phyloP scores from a whole-genome alignment of 768 basidiomycete genomes.

The Agrocybe praecox region DNA sequence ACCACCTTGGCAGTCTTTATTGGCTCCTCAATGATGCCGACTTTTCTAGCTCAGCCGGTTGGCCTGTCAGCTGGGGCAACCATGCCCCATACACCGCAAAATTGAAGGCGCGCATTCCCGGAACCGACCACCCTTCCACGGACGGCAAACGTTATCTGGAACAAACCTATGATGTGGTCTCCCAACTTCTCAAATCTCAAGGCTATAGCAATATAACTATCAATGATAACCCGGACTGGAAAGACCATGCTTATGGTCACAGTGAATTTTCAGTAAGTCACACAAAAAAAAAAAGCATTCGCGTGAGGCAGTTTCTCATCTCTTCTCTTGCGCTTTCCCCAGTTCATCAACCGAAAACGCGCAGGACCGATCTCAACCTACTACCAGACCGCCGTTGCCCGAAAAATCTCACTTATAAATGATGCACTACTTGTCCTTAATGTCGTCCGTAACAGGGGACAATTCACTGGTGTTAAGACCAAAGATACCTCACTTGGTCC shows the following conservation, averaged over 20 bases:
- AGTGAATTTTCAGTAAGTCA: constrained; percentile 40
- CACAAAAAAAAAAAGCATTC: background rate
- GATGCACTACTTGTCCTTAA: constrained; percentile 50
- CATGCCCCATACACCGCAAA: constrained; percentile 52
- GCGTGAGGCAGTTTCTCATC: background rate
- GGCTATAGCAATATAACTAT: constrained; percentile 57
- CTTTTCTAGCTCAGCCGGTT: constrained; percentile 51
- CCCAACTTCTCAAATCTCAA: constrained; percentile 44
- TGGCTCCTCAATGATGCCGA: constrained; percentile 56
- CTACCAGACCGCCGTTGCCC: constrained; percentile 54
- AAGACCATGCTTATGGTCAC: constrained; percentile 65
- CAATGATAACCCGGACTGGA: constrained; percentile 56
- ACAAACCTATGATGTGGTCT: constrained; percentile 46
- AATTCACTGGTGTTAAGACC: constrained; percentile 61
- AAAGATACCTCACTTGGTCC: constrained; percentile 60
- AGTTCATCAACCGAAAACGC: constrained; percentile 49
- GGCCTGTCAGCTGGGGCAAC: constrained; percentile 57
- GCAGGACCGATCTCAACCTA: constrained; percentile 64
- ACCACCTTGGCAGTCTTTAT: constrained; percentile 38
- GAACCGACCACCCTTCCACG: constrained; percentile 59
- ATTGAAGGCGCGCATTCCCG: constrained; percentile 51
- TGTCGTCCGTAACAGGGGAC: constrained; percentile 57
- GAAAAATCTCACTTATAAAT: constrained; percentile 54
- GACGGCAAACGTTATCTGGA: constrained; percentile 62
- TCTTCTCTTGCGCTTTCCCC: too few relatives aligned